Evolutionary conservation across 2,329 filamentous ascomycete genomes (phyloP), one percentile per base, ranked within the genome.

Genomic region (Coniochaeta hoffmannii): DNA sequence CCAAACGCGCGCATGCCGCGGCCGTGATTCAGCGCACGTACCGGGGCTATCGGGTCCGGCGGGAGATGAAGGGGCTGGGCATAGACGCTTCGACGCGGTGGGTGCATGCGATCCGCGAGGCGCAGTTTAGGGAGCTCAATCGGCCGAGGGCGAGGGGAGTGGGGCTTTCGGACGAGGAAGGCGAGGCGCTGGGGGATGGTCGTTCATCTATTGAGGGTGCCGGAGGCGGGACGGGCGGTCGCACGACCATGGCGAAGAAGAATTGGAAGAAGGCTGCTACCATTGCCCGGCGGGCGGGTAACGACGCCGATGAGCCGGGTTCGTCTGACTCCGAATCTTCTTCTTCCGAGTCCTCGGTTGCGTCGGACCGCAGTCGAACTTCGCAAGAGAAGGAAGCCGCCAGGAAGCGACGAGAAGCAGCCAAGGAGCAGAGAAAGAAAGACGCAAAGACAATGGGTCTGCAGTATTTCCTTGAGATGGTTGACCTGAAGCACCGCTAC

Each of bases 401-500:
- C 11, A 71, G 66, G 50, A 71, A 71, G 54, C 67, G 69, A 50
- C 73, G 74, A 55, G 67, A 75, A 9, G 73, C 82, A 61, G 72
- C 78, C 56, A 82, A 81, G 65, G 72, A 73, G 0, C 76, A 81
- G 62, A 77, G 85, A 34, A 82, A 83, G 57, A 81, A 84, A 61
- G 82, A 81, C 5, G 85, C 89, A 1, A 89, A 86, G 68, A 86
- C 83, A 68, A 93, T 96, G 88, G 89, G 90, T 17, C 69, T 95
- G 34, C 87, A 89, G 65, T 96, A 96, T 66, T 96, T 94, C 60
- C 75, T 85, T 12, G 81, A 96, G 64, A 92, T 96, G 87, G 86
- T 93, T 8, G 89, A 94, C 67, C 73, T 85, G 50, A 92, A 95
- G 69, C 91, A 97, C 67, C 83, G 91, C 4, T 95, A 96, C 65